Base-by-base conservation (phyloP, 306 rosid species). In the Purshia tridentata region DNA sequence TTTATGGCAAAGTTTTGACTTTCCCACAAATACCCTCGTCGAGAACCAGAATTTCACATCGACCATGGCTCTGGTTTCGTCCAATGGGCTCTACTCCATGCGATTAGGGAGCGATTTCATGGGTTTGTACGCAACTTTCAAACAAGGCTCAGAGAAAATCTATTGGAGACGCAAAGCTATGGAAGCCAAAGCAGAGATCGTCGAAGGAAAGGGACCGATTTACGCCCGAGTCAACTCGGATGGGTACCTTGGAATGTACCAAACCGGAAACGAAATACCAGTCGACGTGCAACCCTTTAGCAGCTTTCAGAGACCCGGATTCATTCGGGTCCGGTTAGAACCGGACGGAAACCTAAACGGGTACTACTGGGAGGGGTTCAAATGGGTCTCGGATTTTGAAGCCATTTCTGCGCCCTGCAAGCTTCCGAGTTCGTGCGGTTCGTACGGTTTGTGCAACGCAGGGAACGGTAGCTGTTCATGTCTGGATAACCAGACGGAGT, bases 211-310 rank as follows among this genome's bases (percentile, higher is more conserved):
- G 7, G 95, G 92, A 35, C 91, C 97, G 2, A 65, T 94, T 73
- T 78, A 81, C 80, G 88, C 86, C n/a, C 88, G 72, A 52, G 82
- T 94, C 14, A 77, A 80, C 80, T 12, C 87, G 0, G 84, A 85
- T n/a, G 95, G 98, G 15, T 94, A 82, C 60, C 75, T 91, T 16
- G 97, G 84, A 9, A 85, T 91, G 95, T 94, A 94, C 83, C 98
- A 94, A 73, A 85, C 85, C 0, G 77, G 89, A 40, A 67, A 58
- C 20, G 22, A 53, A 16, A 52, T 60, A 29, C 95, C 96, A 2
- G 86, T 86, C 1, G 98, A 94, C 64, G 75, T 94, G 18, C 83
- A 82, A 58, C 76, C 89, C 4, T 91, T 94, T 74, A 79, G 73
- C 67, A 91, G 74, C 64, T 94, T 84, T 18, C 91, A 86, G 50